Evolutionary conservation across 2,329 filamentous ascomycete species (phyloP).

Genomic region (Emergomyces pasteurianus): DNA sequence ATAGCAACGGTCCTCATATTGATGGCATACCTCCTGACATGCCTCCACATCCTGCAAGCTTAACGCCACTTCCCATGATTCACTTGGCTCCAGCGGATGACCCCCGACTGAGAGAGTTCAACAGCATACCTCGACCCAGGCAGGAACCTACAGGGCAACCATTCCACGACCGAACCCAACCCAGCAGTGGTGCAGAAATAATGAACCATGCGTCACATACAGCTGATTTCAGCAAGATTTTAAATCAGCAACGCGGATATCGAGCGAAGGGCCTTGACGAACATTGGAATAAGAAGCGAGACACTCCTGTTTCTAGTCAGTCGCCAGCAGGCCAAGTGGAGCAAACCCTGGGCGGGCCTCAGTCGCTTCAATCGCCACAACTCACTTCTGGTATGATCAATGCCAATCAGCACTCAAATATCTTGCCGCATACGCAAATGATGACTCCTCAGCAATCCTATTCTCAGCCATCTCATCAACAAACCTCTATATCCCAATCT

Average conservation of each 20-base stretch:
- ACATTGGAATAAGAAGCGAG: conserved; percentile 73
- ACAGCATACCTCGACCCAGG: conserved; percentile 68
- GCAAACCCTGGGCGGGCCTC: conserved; percentile 15
- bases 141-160: conserved; percentile 71
- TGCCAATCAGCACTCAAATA: conserved; percentile 19
- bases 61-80: conserved; percentile 71
- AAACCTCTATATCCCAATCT: conserved; percentile 60
- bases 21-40: conserved; percentile 60
- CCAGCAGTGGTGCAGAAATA: conserved; percentile 65
- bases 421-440: conserved; percentile 34
- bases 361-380: conserved; percentile 30
- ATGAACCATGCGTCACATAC: conserved; percentile 77
- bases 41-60: conserved; percentile 52
- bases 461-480: conserved; percentile 58
- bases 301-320: conserved; percentile 50
- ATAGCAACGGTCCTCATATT: conserved; percentile 59
- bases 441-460: conserved; percentile 48
- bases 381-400: conserved; percentile 22
- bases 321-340: conserved; percentile 22
- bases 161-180: conserved; percentile 76
- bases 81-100: conserved; percentile 68
- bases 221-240: conserved; percentile 76
- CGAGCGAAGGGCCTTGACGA: conserved; percentile 69
- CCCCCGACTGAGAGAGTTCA: conserved; percentile 67
- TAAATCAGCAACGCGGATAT: conserved; percentile 68